phyloP scores from a whole-genome alignment of 129 eudicot species.

The Flaveria bidentis region DNA sequence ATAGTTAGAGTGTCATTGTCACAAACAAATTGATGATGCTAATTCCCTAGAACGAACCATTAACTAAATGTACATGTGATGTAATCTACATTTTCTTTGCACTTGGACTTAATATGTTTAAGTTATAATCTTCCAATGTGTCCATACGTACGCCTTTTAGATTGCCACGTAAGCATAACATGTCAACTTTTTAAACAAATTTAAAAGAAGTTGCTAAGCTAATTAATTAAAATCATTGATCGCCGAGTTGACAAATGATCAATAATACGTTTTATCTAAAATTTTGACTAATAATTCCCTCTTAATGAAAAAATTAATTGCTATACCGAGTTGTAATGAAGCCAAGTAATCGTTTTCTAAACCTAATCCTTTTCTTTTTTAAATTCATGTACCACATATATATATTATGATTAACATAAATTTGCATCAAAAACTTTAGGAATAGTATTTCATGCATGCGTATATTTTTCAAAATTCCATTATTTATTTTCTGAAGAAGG shows the following conservation, averaged over 20 bases:
- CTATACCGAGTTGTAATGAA: conserved; percentile 27
- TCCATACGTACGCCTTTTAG: not conserved
- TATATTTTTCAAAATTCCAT: not conserved
- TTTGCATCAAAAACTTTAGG: not conserved
- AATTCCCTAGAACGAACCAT: too few relatives aligned
- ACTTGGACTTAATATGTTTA: not conserved
- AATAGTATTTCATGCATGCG: not conserved
- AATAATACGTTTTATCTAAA: conserved; percentile 22
- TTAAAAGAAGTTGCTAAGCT: conserved; percentile 16
- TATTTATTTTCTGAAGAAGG: not conserved
- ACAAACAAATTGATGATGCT: too few relatives aligned
- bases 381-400: conserved; percentile 7
- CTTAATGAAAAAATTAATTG: not conserved
- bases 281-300: not conserved
- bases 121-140: not conserved
- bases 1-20: too few relatives aligned
- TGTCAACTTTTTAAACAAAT: not conserved
- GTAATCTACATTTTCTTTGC: not conserved
- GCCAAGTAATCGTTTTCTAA: conserved; percentile 22
- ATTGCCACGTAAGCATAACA: conserved; percentile 2
- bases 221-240: conserved; percentile 11
- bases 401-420: not conserved
- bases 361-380: conserved; percentile 14
- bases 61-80: not conserved
- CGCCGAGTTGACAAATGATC: conserved; percentile 29